Evolutionary conservation across 2,329 filamentous ascomycete genomes (phyloP), one percentile per base, ranked within the genome.

Genomic region (Calonectria hongkongensis): DNA sequence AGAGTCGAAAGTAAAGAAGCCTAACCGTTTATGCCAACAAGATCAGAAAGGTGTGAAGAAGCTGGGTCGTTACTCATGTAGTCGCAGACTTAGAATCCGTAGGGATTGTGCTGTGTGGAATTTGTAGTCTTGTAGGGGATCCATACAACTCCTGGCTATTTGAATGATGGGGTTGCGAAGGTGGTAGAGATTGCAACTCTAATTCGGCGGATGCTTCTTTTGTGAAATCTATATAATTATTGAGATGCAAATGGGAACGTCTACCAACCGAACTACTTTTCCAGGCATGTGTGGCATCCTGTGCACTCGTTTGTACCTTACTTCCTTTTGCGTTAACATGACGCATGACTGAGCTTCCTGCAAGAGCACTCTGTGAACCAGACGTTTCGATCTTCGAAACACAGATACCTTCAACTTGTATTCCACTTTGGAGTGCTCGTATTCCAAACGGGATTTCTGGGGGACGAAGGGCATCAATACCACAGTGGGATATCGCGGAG

Each of bases 341-440:
- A 16, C 76, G 69, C 12, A 71, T 76, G 7, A 79, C 70, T 9
- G 80, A 73, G 8, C 79, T 82, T 10, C 78, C 70, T n/a, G 76
- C 75, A 7, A 81, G 79, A 39, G 75, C 68, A 9, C 68, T 45
- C 13, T 78, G 78, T 41, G 77, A 62, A 6, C 75, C 77, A 2
- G 87, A 85, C 13, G 86, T 87, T 12, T 85, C 83, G 54, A 88
- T 87, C 65, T 87, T 86, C 28, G 91, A 92, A 63, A 94, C 91
- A 92, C 94, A 95, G 64, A 98, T 95, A 4, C 95, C 96, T 75
- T 98, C 94, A 9, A 98, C 91, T 81, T 96, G 91, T 51, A 97
- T 88, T 7, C 95, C 95, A 77, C 91, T 94, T 82, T 98, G 93
- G 58, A 98, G 91, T 8, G 96, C 96, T 77, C 94, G 92, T 66